Percentiles rank a stretch among this genome's conserved stretches.
These are phyloP conservation scores for Phtheirospermum japonicum DNA, from an alignment of 257 asterid species.

Conservation along the genomic window DNA sequence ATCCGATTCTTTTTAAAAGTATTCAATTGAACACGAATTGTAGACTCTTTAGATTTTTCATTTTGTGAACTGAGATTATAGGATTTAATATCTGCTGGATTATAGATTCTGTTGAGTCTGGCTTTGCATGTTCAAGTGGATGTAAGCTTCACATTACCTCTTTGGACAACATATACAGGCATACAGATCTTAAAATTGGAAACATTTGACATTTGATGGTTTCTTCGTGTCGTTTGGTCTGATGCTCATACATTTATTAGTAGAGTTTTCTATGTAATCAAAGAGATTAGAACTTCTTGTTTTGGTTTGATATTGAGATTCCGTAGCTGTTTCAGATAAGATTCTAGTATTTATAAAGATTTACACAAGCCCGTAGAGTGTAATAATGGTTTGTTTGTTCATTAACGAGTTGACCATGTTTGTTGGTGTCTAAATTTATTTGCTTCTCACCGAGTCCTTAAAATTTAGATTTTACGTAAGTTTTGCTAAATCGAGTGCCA, in stretches of 20 bases:
- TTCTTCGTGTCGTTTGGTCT: slow-evolving; percentile 3
- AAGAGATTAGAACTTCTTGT: slow-evolving; percentile 1
- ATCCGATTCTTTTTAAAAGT: not conserved
- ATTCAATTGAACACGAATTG: not conserved
- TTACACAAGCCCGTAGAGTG: not conserved
- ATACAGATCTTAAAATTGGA: not conserved
- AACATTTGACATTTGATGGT: slow-evolving; percentile 8
- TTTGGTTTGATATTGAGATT: slow-evolving; percentile 19
- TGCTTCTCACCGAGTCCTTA: not conserved
- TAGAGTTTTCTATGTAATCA: slow-evolving; percentile 2
- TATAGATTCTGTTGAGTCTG: slow-evolving; percentile 15
- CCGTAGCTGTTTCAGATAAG: slow-evolving; percentile 10
- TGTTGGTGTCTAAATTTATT: slow-evolving; percentile 4
- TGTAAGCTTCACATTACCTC: not conserved
- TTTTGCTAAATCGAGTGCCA: not conserved
- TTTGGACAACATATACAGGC: slow-evolving; percentile 11
- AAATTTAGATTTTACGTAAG: not conserved
- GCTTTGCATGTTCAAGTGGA: slow-evolving; percentile 17
- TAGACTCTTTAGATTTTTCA: not conserved
- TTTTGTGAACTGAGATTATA: not conserved
- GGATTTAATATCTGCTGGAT: slow-evolving; percentile 15
- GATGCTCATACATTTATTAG: slow-evolving; percentile 19
- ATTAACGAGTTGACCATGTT: slow-evolving; percentile 1
- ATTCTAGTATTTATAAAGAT: slow-evolving; percentile 10
- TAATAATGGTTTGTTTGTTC: not conserved